Conservation (phyloP, 441 rosid species). For the Mallotus repandus region DNA sequence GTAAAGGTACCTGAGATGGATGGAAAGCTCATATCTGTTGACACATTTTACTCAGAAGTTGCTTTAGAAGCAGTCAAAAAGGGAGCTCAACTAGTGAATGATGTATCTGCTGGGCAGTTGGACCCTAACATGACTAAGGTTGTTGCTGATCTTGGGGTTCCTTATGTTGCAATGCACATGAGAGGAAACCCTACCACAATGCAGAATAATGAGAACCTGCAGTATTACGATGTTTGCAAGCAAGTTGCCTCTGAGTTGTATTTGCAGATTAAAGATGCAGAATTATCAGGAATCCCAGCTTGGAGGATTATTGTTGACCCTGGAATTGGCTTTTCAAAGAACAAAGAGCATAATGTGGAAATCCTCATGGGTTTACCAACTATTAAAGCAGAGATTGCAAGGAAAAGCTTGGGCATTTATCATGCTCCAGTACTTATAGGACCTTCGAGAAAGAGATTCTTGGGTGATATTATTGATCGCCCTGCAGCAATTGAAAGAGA, state of each 20-base stretch:
- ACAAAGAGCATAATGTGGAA: constrained; percentile 63
- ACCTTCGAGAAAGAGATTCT: constrained; percentile 83
- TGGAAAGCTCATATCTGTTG: constrained; percentile 75
- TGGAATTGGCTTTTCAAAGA: constrained; percentile 90
- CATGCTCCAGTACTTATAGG: constrained; percentile 77
- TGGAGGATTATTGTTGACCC: constrained; percentile 92
- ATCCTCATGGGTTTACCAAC: constrained; percentile 58
- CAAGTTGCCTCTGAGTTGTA: constrained; percentile 75
- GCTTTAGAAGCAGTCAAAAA: constrained; percentile 75
- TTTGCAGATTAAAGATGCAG: constrained; percentile 56
- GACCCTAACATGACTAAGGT: constrained; percentile 68
- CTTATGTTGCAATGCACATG: constrained; percentile 92
- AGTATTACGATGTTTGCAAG: constrained; percentile 59
- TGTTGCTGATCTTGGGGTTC: constrained; percentile 67
- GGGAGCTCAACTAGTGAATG: constrained; percentile 87
- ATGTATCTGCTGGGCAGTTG: constrained; percentile 78
- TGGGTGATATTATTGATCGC: constrained; percentile 71
- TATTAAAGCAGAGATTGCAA: constrained; percentile 62
- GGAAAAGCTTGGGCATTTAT: constrained; percentile 62
- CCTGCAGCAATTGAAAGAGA: constrained; percentile 68
- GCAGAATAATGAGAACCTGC: constrained; percentile 69
- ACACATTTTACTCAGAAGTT: constrained; percentile 84
- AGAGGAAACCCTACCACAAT: constrained; percentile 87
- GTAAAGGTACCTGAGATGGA: constrained; percentile 78
- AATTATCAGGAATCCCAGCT: constrained; percentile 72